These are phyloP conservation scores for Pseudopithomyces maydicus DNA, from an alignment of 2,329 filamentous ascomycete genomes.

Conservation along the genomic window DNA sequence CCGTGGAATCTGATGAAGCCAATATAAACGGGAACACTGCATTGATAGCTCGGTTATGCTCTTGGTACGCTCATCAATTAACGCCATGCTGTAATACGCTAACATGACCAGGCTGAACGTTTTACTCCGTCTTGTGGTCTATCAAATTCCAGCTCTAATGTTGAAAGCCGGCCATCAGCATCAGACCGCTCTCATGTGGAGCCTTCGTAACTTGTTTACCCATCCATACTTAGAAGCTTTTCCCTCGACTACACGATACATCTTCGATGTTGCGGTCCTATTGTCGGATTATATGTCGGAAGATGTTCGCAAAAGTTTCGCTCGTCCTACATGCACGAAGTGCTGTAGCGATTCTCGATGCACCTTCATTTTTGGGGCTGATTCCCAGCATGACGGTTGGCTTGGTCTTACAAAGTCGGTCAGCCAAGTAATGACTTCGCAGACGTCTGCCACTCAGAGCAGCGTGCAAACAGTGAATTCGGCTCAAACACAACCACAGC, in stretches of 20 bases:
- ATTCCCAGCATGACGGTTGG: conserved; percentile 46
- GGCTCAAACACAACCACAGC: conserved; percentile 20
- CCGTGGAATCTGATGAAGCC: neutral
- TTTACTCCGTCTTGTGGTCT: conserved; percentile 48
- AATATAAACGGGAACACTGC: conserved; percentile 1
- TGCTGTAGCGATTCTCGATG: conserved; percentile 41
- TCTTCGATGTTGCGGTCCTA: conserved; percentile 51
- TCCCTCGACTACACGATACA: conserved; percentile 43
- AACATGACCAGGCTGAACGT: conserved; percentile 35
- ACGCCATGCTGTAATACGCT: conserved; percentile 7
- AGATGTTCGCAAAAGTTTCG: conserved; percentile 42
- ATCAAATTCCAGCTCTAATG: conserved; percentile 37
- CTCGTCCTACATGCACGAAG: conserved; percentile 31
- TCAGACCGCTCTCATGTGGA: conserved; percentile 36
- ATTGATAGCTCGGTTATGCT: conserved; percentile 20
- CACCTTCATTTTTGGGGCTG: conserved; percentile 47
- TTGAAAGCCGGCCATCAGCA: conserved; percentile 34
- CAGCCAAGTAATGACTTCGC: conserved; percentile 1
- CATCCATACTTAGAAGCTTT: conserved; percentile 44
- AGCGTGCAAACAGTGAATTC: conserved; percentile 14
- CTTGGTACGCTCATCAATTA: conserved; percentile 23
- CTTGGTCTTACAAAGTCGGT: conserved; percentile 46
- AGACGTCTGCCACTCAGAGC: conserved; percentile 21
- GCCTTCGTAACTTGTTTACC: conserved; percentile 45
- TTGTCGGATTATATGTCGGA: conserved; percentile 50